A percentile compares a stretch with the other conserved stretches of the same genome.
Conservation (phyloP, 805 yeast genomes). For the Zygosaccharomyces bailii region DNA sequence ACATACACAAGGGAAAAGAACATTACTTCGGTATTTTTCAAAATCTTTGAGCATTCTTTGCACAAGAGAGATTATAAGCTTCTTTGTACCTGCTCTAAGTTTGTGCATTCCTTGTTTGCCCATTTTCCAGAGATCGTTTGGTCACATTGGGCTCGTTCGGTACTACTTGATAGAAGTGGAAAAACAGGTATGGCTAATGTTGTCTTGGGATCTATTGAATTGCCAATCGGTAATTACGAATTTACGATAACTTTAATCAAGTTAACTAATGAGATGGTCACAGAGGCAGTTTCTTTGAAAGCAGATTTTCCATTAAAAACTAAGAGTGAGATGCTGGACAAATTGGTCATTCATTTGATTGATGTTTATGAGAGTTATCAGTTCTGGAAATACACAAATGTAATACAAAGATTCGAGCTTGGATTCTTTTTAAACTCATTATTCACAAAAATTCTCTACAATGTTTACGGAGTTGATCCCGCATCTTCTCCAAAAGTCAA, state of each 20-base stretch:
- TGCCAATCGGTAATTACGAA: slow-evolving; percentile 60
- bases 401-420: slow-evolving; percentile 57
- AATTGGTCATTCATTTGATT: slow-evolving; percentile 54
- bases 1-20: slow-evolving; percentile 54
- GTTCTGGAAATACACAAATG: slow-evolving; percentile 60
- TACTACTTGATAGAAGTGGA: slow-evolving; percentile 56
- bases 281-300: slow-evolving; percentile 44
- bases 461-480: slow-evolving; percentile 54
- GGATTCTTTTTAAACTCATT: slow-evolving; percentile 53
- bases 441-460: slow-evolving; percentile 51
- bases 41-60: slow-evolving; percentile 65
- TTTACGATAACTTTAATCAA: slow-evolving; percentile 62
- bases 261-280: slow-evolving; percentile 50
- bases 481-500: slow-evolving; percentile 36
- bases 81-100: slow-evolving; percentile 44
- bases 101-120: slow-evolving; percentile 47
- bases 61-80: slow-evolving; percentile 50
- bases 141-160: slow-evolving; percentile 69
- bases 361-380: slow-evolving; percentile 70
- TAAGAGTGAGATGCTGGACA: slow-evolving; percentile 54
- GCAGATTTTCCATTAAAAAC: slow-evolving; percentile 39
- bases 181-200: slow-evolving; percentile 62
- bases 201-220: slow-evolving; percentile 69
- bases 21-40: slow-evolving; percentile 57
- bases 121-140: slow-evolving; percentile 67